These are phyloP conservation scores for Candida piceae DNA, from an alignment of 805 yeast genomes.

Conservation along the genomic window DNA sequence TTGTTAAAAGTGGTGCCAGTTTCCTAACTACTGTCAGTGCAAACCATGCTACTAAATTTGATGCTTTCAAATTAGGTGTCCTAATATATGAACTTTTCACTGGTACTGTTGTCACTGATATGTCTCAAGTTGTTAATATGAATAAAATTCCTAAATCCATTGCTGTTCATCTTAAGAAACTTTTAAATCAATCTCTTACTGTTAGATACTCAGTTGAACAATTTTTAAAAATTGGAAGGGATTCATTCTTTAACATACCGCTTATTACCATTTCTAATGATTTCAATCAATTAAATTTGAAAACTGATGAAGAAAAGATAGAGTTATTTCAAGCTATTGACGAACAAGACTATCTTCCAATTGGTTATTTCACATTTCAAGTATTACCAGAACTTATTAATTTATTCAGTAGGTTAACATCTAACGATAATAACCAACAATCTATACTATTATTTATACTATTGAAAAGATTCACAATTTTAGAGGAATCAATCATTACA, in stretches of 20 bases:
- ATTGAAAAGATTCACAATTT: conserved; percentile 27
- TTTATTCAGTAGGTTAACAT: conserved; percentile 31
- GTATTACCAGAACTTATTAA: conserved; percentile 66
- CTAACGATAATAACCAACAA: conserved; percentile 20
- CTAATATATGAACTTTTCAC: conserved; percentile 46
- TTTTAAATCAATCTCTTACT: conserved; percentile 35
- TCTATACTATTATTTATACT: conserved; percentile 36
- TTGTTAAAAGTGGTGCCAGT: conserved; percentile 39
- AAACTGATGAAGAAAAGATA: conserved; percentile 49
- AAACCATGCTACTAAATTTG: conserved; percentile 42
- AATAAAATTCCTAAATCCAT: conserved; percentile 34
- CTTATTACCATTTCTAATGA: conserved; percentile 49
- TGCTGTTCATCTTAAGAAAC: conserved; percentile 34
- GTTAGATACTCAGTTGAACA: conserved; percentile 34
- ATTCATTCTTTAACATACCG: conserved; percentile 36
- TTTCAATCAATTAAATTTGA: conserved; percentile 51
- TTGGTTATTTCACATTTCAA: conserved; percentile 51
- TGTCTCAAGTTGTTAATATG: conserved; percentile 7
- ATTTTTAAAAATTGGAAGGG: conserved; percentile 29
- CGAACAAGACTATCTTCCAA: conserved; percentile 34
- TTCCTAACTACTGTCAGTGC: conserved; percentile 24
- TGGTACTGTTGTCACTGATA: conserved; percentile 9
- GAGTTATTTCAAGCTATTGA: conserved; percentile 36
- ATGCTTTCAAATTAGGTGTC: conserved; percentile 60
- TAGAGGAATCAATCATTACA: conserved; percentile 32